Conservation (phyloP, 2,329 filamentous ascomycete species). For the Lasiodiplodia hormozganensis region DNA sequence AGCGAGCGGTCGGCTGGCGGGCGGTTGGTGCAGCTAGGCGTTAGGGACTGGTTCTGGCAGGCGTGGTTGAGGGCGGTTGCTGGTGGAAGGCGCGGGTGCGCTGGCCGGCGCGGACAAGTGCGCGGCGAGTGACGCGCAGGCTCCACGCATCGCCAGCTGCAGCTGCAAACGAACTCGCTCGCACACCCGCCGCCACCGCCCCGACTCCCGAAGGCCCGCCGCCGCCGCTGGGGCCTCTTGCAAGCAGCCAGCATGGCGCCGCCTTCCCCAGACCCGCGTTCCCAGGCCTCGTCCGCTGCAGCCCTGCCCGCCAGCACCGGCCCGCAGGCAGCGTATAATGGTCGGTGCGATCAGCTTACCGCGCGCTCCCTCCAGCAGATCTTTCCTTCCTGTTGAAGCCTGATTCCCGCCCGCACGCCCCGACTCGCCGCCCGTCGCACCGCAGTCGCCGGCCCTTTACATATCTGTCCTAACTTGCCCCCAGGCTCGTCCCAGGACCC, state of each 20-base stretch:
- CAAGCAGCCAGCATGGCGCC: slow-evolving; percentile 5
- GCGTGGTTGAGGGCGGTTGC: background rate
- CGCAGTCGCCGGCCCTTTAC: background rate
- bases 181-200: slow-evolving; percentile 8
- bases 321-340: slow-evolving; percentile 50
- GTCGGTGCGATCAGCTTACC: slow-evolving; percentile 37
- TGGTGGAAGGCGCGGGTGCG: background rate
- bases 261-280: slow-evolving; percentile 12
- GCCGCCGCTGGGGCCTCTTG: background rate
- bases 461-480: slow-evolving; percentile 21
- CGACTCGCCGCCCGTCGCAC: slow-evolving; percentile 24
- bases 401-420: slow-evolving; percentile 11
- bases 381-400: background rate
- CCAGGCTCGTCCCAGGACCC: slow-evolving; percentile 20
- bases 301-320: slow-evolving; percentile 38
- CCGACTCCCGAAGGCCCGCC: slow-evolving; percentile 20
- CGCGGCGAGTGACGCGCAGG: slow-evolving; percentile 4
- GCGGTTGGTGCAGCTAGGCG: background rate
- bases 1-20: no score
- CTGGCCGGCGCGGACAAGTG: background rate
- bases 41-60: background rate
- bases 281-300: slow-evolving; percentile 36
- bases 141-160: slow-evolving; percentile 6
- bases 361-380: slow-evolving; percentile 27
- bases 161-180: slow-evolving; percentile 23